Evolutionary conservation across 352 stramenopile genomes (phyloP).

Genomic region (Blastocystis sp.): DNA sequence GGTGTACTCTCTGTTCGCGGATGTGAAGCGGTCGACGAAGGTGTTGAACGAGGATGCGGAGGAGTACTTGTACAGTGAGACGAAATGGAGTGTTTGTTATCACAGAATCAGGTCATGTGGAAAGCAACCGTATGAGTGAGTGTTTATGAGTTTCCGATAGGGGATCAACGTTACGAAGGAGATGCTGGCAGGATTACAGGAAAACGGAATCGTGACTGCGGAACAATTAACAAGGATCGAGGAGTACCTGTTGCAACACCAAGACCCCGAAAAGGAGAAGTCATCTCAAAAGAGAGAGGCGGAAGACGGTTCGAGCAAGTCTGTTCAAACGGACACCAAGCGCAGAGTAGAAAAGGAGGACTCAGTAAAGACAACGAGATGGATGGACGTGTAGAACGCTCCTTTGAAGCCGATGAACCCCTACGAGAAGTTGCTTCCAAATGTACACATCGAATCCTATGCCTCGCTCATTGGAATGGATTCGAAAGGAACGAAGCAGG

Average conservation of each 20-base stretch:
- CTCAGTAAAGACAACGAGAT: background rate
- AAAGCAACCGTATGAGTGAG: background rate
- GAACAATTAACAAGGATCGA: background rate
- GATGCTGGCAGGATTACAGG: background rate
- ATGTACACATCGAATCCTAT: background rate
- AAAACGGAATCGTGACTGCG: constrained; percentile 1
- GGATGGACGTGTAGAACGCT: background rate
- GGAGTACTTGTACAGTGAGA: constrained; percentile 51
- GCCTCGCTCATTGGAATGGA: background rate
- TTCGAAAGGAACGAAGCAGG: no score
- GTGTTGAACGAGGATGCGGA: constrained; percentile 21
- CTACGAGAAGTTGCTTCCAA: background rate
- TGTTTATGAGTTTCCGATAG: background rate
- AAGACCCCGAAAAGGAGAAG: constrained; percentile 4
- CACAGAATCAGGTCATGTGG: background rate
- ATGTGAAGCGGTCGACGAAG: constrained; percentile 39
- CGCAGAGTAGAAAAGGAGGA: background rate
- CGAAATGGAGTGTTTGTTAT: constrained; percentile 40
- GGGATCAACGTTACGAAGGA: constrained; percentile 17
- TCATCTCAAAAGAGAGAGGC: background rate
- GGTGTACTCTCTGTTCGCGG: constrained; percentile 33
- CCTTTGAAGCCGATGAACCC: background rate
- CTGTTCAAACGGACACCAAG: background rate
- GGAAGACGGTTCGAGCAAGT: background rate
- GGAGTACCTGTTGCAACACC: background rate